Percentiles rank a stretch among this genome's conserved stretches.
These are phyloP conservation scores for Linum lewisii DNA, from an alignment of 345 rosid genomes.

Conservation along the genomic window DNA sequence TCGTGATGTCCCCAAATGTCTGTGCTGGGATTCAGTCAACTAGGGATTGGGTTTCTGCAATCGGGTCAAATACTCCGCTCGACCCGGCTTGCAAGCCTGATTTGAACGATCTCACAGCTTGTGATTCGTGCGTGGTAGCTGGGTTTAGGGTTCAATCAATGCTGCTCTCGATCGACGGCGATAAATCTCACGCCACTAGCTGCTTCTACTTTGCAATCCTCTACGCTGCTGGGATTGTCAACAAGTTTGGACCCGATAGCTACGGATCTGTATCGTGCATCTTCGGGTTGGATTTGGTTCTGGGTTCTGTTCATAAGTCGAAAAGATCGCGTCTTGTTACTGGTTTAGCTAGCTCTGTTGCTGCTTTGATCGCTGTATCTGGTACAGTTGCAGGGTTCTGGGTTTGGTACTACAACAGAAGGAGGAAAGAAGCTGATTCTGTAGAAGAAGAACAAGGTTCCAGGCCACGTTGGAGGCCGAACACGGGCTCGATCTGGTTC, in stretches of 20 bases:
- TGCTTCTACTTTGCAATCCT: background rate
- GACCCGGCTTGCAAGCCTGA: background rate
- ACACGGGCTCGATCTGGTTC: constrained; percentile 2
- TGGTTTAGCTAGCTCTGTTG: background rate
- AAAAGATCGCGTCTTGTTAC: background rate
- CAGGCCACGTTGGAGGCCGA: constrained; percentile 5
- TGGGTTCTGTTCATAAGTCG: background rate
- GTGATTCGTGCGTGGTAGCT: background rate
- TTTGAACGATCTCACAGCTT: background rate
- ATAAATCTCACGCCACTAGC: background rate
- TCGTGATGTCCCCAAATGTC: background rate
- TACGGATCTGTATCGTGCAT: constrained; percentile 1
- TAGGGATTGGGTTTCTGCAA: background rate
- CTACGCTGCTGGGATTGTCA: background rate
- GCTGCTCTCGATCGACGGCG: background rate
- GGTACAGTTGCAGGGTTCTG: background rate
- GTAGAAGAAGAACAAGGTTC: background rate
- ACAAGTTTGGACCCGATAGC: background rate
- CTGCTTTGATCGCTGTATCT: background rate
- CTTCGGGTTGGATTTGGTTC: constrained; percentile 2
- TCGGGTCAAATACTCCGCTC: background rate
- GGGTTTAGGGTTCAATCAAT: background rate
- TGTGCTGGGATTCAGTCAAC: background rate
- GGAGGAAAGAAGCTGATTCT: background rate
- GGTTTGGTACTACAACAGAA: background rate